These are phyloP conservation scores for Hirschioporus abietinus DNA, from an alignment of 768 basidiomycete genomes.

Conservation along the genomic window DNA sequence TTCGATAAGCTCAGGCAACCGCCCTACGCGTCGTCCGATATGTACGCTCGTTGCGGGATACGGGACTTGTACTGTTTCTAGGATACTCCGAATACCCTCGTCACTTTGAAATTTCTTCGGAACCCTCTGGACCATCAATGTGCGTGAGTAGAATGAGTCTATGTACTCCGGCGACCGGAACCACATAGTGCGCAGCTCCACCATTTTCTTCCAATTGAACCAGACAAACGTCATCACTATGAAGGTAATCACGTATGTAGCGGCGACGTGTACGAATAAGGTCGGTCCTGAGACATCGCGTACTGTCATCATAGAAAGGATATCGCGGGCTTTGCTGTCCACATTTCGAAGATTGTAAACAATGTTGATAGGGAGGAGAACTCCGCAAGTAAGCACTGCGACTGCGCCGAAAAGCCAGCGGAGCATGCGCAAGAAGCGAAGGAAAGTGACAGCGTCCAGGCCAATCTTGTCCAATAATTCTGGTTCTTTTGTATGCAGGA, in stretches of 20 bases:
- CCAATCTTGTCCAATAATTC: constrained; percentile 85
- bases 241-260: constrained; percentile 75
- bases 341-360: constrained; percentile 76
- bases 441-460: constrained; percentile 87
- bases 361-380: constrained; percentile 85
- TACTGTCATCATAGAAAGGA: constrained; percentile 80
- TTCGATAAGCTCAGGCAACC: constrained; percentile 86
- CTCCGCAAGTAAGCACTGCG: constrained; percentile 56
- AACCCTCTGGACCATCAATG: constrained; percentile 76
- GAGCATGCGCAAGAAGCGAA: constrained; percentile 86
- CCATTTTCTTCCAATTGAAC: constrained; percentile 71
- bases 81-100: constrained; percentile 72
- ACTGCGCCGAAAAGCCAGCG: constrained; percentile 66
- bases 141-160: constrained; percentile 89
- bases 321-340: constrained; percentile 41
- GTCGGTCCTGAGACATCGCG: constrained; percentile 67
- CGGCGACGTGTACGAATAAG: constrained; percentile 81
- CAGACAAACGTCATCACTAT: constrained; percentile 69
- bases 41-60: constrained; percentile 92
- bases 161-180: constrained; percentile 88
- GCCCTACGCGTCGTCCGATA: constrained; percentile 81
- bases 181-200: constrained; percentile 77
- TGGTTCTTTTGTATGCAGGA: constrained; percentile 80
- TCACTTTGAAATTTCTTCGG: constrained; percentile 80
- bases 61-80: constrained; percentile 69